A percentile compares a stretch with the other conserved stretches of the same genome.
These are phyloP conservation scores for Ocimum tenuiflorum DNA, from an alignment of 257 asterid genomes.

Conservation along the genomic window DNA sequence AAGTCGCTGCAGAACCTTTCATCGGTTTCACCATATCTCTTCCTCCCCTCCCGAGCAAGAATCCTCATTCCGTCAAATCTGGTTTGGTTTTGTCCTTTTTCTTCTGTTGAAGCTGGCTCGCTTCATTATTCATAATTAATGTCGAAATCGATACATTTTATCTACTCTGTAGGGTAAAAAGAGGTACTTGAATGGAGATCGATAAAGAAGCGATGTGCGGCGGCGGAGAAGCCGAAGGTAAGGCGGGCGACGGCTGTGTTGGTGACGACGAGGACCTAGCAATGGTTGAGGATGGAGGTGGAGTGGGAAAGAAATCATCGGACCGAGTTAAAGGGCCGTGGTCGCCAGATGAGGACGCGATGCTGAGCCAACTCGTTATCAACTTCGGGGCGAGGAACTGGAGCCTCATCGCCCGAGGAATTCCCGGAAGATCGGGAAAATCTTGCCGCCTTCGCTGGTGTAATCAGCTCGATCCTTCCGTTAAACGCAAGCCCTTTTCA, in stretches of 20 bases:
- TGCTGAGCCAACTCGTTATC: conserved; percentile 53
- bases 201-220: conserved; percentile 6
- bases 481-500: conserved; percentile 33
- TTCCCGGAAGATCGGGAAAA: conserved; percentile 58
- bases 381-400: conserved; percentile 73
- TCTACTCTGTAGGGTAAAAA: too few relatives aligned
- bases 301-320: conserved; percentile 24
- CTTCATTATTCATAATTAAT: too few relatives aligned
- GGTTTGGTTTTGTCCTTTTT: too few relatives aligned
- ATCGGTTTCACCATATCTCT: background rate
- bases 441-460: background rate
- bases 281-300: conserved; percentile 20
- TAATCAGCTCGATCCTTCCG: background rate
- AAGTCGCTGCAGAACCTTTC: background rate
- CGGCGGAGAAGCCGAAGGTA: conserved; percentile 26
- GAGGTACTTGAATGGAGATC: conserved; percentile 20
- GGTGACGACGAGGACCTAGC: conserved; percentile 14
- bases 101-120: too few relatives aligned
- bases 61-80: background rate
- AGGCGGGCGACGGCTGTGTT: conserved; percentile 20
- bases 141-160: too few relatives aligned
- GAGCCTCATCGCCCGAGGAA: conserved; percentile 76
- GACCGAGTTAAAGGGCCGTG: conserved; percentile 83
- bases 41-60: too few relatives aligned
- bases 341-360: conserved; percentile 73